Conservation (phyloP, 495 filamentous ascomycete genomes). For the Antarctomyces pellizariae region DNA sequence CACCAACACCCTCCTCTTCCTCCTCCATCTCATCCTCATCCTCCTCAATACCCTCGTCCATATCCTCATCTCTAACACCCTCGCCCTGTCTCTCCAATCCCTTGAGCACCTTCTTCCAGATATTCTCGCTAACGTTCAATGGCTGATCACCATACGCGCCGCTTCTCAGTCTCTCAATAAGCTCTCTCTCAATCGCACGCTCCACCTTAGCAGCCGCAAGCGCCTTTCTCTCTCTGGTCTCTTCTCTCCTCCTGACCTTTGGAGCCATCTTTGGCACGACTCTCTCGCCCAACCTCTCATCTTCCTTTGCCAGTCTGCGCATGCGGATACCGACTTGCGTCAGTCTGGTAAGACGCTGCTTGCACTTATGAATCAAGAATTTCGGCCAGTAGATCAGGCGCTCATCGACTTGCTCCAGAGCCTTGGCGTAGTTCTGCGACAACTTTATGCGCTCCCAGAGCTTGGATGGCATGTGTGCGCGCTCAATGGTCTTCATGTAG, state of each 20-base stretch:
- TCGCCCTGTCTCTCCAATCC: conserved; percentile 74
- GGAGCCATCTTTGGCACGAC: conserved; percentile 79
- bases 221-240: conserved; percentile 81
- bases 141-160: conserved; percentile 91
- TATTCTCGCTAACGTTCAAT: conserved; percentile 73
- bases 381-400: conserved; percentile 90
- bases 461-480: conserved; percentile 72
- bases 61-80: conserved; percentile 62
- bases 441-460: conserved; percentile 89
- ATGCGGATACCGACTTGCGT: conserved; percentile 84
- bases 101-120: conserved; percentile 94
- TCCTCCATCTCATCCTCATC: conserved; percentile 41
- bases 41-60: conserved; percentile 59
- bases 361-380: conserved; percentile 88
- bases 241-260: conserved; percentile 74
- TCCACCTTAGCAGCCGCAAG: conserved; percentile 88
- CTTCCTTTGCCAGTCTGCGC: conserved; percentile 61
- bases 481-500: conserved; percentile 92
- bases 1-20: conserved; percentile 43
- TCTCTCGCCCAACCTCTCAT: conserved; percentile 74
- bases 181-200: conserved; percentile 82
- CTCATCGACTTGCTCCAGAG: conserved; percentile 70
- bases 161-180: conserved; percentile 74
- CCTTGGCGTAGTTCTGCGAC: conserved; percentile 71
- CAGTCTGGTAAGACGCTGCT: conserved; percentile 82